phyloP scores from a whole-genome alignment of 2,329 filamentous ascomycete species.

The Nigrospora osmanthi region DNA sequence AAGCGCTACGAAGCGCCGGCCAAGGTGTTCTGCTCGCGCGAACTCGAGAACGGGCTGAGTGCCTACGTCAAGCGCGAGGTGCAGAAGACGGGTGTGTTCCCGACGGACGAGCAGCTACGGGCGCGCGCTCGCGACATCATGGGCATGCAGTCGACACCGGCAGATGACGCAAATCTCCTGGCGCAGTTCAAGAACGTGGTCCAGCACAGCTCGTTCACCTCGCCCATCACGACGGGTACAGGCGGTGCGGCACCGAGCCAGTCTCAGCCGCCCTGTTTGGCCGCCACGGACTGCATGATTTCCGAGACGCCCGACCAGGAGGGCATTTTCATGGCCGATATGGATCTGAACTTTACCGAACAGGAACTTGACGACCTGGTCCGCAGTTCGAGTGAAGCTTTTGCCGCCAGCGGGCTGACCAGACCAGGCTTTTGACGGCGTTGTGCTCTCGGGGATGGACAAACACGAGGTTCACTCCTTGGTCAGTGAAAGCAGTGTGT shows the following conservation, averaged over 20 bases:
- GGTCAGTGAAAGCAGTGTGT: too few species aligned
- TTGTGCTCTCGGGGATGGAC: too few species aligned
- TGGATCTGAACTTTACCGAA: slow-evolving; percentile 1
- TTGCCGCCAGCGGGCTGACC: too few species aligned
- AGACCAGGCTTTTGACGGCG: too few species aligned
- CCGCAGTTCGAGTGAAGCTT: not conserved
- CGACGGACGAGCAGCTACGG: slow-evolving; percentile 38
- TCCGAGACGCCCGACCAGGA: not conserved
- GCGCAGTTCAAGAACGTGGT: slow-evolving; percentile 36
- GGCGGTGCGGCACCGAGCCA: too few species aligned
- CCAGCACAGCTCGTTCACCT: not conserved
- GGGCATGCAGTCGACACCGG: slow-evolving; percentile 36
- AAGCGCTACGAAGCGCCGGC: slow-evolving; percentile 37
- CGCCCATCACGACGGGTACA: not conserved
- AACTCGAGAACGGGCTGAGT: slow-evolving; percentile 47
- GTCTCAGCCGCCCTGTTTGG: too few species aligned
- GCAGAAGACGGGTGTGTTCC: slow-evolving; percentile 30
- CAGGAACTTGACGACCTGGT: slow-evolving; percentile 1
- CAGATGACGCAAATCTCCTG: slow-evolving; percentile 45
- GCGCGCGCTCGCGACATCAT: slow-evolving; percentile 40
- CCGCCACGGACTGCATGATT: not conserved
- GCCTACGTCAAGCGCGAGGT: slow-evolving; percentile 37
- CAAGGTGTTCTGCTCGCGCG: slow-evolving; percentile 48
- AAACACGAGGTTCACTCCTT: too few species aligned
- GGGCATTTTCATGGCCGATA: not conserved